Percentiles rank a stretch among this genome's conserved stretches.
Conservation (phyloP, 2,329 filamentous ascomycete species). For the Pezicula neosporulosa region DNA sequence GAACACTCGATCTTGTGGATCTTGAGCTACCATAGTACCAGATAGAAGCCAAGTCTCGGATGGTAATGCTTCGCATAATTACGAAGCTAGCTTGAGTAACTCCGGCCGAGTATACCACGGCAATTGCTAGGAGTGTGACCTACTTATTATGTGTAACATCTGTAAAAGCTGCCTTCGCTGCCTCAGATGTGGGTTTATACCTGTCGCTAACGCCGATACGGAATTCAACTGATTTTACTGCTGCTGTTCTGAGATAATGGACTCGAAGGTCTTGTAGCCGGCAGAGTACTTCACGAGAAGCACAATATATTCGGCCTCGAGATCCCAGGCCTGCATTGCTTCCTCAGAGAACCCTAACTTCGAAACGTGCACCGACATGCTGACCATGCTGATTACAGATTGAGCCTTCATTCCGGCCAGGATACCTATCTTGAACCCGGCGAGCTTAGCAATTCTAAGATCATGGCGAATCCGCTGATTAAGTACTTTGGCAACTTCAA, state of each 20-base stretch:
- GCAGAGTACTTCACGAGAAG: conserved; percentile 63
- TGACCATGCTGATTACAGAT: conserved; percentile 47
- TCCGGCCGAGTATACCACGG: too few species aligned
- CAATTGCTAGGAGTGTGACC: not conserved
- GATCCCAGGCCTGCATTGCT: conserved; percentile 72
- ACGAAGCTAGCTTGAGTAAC: too few species aligned
- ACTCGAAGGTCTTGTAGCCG: conserved; percentile 59
- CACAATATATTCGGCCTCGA: conserved; percentile 64
- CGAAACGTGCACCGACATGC: conserved; percentile 64
- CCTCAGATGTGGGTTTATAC: conserved; percentile 64
- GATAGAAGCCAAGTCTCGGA: too few species aligned
- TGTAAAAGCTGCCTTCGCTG: conserved; percentile 34
- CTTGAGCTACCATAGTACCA: too few species aligned
- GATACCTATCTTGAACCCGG: conserved; percentile 69
- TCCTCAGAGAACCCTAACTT: conserved; percentile 73
- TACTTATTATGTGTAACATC: conserved; percentile 15
- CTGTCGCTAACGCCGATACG: conserved; percentile 66
- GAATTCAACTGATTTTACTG: conserved; percentile 47
- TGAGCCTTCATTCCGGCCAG: conserved; percentile 43
- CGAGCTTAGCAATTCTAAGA: conserved; percentile 54
- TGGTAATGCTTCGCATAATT: too few species aligned
- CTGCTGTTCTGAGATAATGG: conserved; percentile 42
- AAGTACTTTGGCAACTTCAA: conserved; percentile 9
- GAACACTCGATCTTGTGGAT: too few species aligned
- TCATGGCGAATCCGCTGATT: conserved; percentile 51